Evolutionary conservation across 352 stramenopile genomes (phyloP), one percentile per base, ranked within the genome.

Genomic region (Pythium vanterpoolii): DNA sequence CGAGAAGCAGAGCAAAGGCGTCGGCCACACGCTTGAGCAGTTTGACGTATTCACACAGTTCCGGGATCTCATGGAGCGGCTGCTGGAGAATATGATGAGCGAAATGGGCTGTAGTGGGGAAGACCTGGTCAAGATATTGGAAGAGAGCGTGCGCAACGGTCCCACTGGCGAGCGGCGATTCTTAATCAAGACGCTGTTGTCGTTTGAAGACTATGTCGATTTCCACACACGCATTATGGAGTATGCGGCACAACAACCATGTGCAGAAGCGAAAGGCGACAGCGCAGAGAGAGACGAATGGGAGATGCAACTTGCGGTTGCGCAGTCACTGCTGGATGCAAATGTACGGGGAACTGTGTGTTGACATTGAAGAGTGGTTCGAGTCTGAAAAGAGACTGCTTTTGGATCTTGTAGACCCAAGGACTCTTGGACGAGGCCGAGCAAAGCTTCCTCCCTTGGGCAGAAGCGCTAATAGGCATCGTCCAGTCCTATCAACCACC

Each of bases 21-120:
- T 50, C 16, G 69, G 57, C 2, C 73, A 89, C 59, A 66, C 75
- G 11, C 40, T 89, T 33, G 69, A 81, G 42, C 80, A 93, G 54
- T 87, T 71, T 50, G 77, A 82, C 26, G 69, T 73, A n/a, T 93
- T 90, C 58, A 64, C 76, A 53, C 66, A 78, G 42, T 93, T 89
- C 54, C 88, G 87, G 30, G 83, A 90, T 31, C 59, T 86, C 23
- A 74, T 86, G 9, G 80, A 93, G 63, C 62, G 72, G 14, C 55
- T 89, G 27, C 62, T 93, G 30, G 83, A 93, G 54, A 45, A 52
- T 10, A 62, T 90, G 26, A 73, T 93, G 11, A 36, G 47, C 0
- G 80, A 90, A 8, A 56, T 93, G 21, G 79, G 79, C 2, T 93
- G 80, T 54, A 79, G 72, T n/a, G 73, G 73, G 0, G 56, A 78